Evolutionary conservation across 805 yeast genomes (phyloP), one percentile per base, ranked within the genome.

Genomic region (Peterozyma toletana): DNA sequence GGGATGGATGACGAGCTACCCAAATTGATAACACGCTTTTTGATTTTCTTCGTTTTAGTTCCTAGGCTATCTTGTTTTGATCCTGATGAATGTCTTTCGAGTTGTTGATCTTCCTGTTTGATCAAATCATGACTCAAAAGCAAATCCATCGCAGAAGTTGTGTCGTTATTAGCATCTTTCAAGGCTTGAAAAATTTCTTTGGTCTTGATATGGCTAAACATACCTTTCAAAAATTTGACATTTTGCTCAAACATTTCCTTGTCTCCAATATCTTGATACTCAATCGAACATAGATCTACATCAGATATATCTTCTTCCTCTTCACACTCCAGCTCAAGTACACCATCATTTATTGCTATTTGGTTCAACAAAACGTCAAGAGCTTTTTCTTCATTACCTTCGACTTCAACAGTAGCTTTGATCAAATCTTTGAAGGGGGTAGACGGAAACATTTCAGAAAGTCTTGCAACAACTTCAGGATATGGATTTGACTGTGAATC

Each of bases 381-480:
- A 9, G 47, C 33, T 21, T 18, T 30, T 34, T 44, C 47, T 13
- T 40, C 30, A 14, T 44, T 39, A 11, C 37, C 39, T 9, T 16
- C 10, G 14, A 15, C n/a, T 5, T 35, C 39, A 3, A 27, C 15
- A 6, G 40, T 7, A 3, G 43, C 35, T 15, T 41, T 31, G 15
- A 13, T 16, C 17, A 41, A 38, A 11, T 11, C 17, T 37, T 17
- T 27, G 10, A 44, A n/a, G 3, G 44, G 9, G 5, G 35, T 11
- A 15, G 40, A 18, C 14, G 47, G 44, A 36, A 44, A 44, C 44
- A 44, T 44, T 17, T 30, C 38, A 1, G 47, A 44, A 3, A 44
- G 35, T 38, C 18, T 38, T 9, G 42, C 17, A 10, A 35, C 34
- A 9, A 34, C 9, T 5, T 11, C 14, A 31, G 34, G 15, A 9